phyloP scores from a whole-genome alignment of 176 grass and related monocot species.

The Carex kokanica region DNA sequence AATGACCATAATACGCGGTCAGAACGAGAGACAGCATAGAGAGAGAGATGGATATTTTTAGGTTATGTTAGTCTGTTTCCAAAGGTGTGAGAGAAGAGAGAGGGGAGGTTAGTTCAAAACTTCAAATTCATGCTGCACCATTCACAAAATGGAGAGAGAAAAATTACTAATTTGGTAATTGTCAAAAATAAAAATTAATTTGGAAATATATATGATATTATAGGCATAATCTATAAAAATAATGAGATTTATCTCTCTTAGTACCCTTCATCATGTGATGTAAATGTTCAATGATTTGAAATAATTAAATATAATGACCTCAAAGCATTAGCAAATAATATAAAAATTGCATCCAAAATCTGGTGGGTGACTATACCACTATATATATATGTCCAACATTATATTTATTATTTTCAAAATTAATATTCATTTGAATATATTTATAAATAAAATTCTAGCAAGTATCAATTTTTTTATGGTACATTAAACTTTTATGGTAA shows the following conservation, averaged over 20 bases:
- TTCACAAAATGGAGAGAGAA: not conserved
- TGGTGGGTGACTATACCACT: not conserved
- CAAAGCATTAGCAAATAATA: no score
- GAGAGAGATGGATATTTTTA: not conserved
- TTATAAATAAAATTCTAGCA: no score
- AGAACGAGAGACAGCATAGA: not conserved
- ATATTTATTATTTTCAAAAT: not conserved
- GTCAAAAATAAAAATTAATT: not conserved
- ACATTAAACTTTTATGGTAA: no score
- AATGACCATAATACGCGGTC: not conserved
- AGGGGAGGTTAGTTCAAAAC: not conserved
- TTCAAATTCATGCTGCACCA: slow-evolving; percentile 3
- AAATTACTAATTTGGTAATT: not conserved
- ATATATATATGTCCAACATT: not conserved
- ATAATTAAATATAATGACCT: no score
- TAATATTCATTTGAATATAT: not conserved
- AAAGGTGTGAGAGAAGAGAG: not conserved
- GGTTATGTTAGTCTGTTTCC: not conserved
- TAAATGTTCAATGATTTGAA: not conserved
- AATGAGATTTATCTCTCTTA: no score
- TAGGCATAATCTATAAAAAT: no score
- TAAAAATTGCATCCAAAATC: no score
- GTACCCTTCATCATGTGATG: not conserved
- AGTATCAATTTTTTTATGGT: no score
- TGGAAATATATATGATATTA: not conserved